Percentiles rank a stretch among this genome's conserved stretches.
phyloP scores from a whole-genome alignment of 2,329 filamentous ascomycete genomes.

The Nothophoma quercina region DNA sequence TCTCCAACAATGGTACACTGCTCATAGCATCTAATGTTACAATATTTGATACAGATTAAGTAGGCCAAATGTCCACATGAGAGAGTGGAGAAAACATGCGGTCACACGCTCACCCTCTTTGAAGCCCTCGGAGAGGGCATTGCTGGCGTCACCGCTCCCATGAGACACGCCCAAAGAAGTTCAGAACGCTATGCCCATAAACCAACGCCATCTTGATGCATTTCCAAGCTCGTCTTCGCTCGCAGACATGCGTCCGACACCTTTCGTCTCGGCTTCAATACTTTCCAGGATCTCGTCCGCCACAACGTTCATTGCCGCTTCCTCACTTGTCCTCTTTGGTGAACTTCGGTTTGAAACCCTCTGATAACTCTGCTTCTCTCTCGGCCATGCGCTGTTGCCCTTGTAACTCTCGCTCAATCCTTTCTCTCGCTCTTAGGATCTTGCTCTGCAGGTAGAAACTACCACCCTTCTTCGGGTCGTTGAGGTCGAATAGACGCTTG shows the following conservation, averaged over 20 bases:
- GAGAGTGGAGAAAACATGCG: constrained; percentile 28
- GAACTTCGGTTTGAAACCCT: constrained; percentile 93
- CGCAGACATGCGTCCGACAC: background rate
- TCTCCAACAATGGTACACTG: background rate
- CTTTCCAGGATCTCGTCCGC: background rate
- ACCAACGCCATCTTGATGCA: constrained; percentile 35
- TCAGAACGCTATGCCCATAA: constrained; percentile 31
- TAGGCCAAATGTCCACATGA: constrained; percentile 13
- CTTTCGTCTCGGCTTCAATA: background rate
- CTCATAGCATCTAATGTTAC: constrained; percentile 23
- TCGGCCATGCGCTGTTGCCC: constrained; percentile 74
- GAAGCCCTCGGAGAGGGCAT: background rate
- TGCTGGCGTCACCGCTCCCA: constrained; percentile 16
- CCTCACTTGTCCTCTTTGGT: constrained; percentile 72
- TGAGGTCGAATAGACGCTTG: constrained; percentile 92
- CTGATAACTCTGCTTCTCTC: constrained; percentile 78
- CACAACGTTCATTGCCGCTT: background rate
- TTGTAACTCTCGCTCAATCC: constrained; percentile 86
- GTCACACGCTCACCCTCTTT: constrained; percentile 1
- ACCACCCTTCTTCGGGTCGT: constrained; percentile 93
- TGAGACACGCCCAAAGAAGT: constrained; percentile 11
- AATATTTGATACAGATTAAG: constrained; percentile 22
- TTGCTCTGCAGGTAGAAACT: constrained; percentile 99
- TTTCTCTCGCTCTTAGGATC: constrained; percentile 86
- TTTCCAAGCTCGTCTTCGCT: constrained; percentile 2